Conservation (phyloP, 495 filamentous ascomycete species). For the Lichina pygmaea region DNA sequence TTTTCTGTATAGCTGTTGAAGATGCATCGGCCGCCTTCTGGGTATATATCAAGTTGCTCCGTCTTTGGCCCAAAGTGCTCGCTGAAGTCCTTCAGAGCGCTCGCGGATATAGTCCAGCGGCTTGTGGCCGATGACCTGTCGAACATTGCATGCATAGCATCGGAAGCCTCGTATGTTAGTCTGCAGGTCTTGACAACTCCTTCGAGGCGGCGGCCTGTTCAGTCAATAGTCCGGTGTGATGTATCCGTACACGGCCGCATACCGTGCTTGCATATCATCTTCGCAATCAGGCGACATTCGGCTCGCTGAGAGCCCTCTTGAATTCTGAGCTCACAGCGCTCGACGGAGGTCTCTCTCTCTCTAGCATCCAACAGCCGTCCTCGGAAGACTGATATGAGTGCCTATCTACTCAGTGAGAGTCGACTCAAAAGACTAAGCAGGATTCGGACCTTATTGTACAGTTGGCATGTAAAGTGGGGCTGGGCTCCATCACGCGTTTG, state of each 20-base stretch:
- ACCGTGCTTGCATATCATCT: conserved; percentile 72
- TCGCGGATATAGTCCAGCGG: conserved; percentile 51
- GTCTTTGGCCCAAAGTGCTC: conserved; percentile 80
- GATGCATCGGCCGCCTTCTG: conserved; percentile 36
- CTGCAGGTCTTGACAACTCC: conserved; percentile 82
- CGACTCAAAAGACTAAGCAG: background rate
- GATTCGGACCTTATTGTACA: conserved; percentile 34
- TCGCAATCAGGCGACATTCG: conserved; percentile 58
- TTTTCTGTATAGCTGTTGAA: conserved; percentile 96
- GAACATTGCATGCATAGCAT: conserved; percentile 71
- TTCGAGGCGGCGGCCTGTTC: conserved; percentile 5
- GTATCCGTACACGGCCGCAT: conserved; percentile 4
- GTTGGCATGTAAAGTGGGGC: conserved; percentile 42
- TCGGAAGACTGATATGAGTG: conserved; percentile 50
- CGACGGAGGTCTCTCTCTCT: conserved; percentile 55
- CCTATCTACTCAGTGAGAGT: conserved; percentile 14
- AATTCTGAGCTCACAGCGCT: conserved; percentile 65
- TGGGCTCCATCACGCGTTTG: conserved; percentile 9
- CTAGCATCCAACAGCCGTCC: conserved; percentile 26
- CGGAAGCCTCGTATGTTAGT: conserved; percentile 62
- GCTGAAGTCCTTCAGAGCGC: conserved; percentile 53
- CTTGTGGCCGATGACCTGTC: conserved; percentile 41
- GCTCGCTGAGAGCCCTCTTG: conserved; percentile 41
- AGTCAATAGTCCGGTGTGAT: background rate
- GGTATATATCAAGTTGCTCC: conserved; percentile 73